Conservation (phyloP, 2,329 filamentous ascomycete genomes). For the Ceratocystis eucalypticola region DNA sequence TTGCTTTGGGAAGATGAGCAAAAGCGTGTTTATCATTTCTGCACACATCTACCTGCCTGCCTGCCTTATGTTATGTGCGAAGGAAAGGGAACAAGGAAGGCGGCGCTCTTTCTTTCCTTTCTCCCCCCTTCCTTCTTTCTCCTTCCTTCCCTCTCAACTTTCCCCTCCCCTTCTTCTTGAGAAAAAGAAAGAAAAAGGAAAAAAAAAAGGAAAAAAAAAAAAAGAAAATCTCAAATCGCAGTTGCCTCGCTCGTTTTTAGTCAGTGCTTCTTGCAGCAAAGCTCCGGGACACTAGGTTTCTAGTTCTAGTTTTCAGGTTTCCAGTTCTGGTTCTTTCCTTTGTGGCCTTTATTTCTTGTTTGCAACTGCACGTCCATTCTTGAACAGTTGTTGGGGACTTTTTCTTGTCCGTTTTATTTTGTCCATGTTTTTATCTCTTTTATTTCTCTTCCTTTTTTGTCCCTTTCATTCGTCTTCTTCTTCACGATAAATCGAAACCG, state of each 20-base stretch:
- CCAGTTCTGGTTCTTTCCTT: conserved; percentile 8
- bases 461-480: not conserved
- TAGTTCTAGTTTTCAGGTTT: not conserved
- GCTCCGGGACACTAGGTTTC: not conserved
- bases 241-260: conserved; percentile 10
- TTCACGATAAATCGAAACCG: not conserved
- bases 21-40: not conserved
- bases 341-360: conserved; percentile 7
- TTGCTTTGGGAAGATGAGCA: not conserved
- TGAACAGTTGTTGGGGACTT: not conserved
- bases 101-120: not conserved
- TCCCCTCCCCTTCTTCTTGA: not conserved
- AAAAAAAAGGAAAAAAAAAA: not conserved
- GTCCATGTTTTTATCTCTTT: not conserved
- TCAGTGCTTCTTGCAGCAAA: conserved; percentile 5
- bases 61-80: not conserved
- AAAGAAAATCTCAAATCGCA: not conserved
- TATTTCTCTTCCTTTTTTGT: conserved; percentile 8
- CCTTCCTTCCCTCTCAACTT: not conserved
- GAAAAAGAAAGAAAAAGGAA: not conserved
- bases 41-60: no score
- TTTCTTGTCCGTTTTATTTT: not conserved
- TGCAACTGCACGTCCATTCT: not conserved
- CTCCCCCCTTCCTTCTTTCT: not conserved
- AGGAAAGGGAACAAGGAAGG: not conserved